Percentiles rank a stretch among this genome's conserved stretches.
Conservation (phyloP, 2,329 filamentous ascomycete species). For the Fusarium sp. region DNA sequence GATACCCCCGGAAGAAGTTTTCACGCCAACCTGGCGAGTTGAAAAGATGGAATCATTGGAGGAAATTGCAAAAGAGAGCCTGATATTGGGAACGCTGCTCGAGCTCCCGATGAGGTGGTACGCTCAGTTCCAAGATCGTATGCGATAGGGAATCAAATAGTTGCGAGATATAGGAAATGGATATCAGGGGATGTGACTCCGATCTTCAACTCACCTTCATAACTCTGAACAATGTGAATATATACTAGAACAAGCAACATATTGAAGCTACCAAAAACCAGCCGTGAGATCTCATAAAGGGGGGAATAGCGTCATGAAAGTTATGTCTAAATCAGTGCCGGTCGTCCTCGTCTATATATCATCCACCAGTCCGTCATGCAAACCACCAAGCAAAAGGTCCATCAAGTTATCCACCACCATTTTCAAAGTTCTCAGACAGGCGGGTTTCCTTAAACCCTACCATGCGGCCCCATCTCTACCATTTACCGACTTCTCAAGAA, state of each 20-base stretch:
- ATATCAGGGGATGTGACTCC: conserved; percentile 13
- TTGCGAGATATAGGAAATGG: conserved; percentile 26
- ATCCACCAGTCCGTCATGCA: conserved; percentile 8
- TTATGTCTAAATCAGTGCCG: conserved; percentile 45
- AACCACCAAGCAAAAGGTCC: not conserved
- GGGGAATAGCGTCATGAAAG: conserved; percentile 42
- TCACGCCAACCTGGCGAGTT: conserved; percentile 29
- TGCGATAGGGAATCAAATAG: conserved; percentile 19
- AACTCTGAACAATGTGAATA: not conserved
- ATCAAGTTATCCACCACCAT: conserved; percentile 3
- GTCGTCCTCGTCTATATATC: conserved; percentile 32
- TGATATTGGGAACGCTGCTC: not conserved
- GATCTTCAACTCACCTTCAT: conserved; percentile 4
- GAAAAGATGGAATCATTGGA: conserved; percentile 31
- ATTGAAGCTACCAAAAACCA: not conserved
- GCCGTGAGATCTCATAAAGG: conserved; percentile 19
- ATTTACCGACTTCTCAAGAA: not conserved
- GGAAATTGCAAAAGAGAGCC: conserved; percentile 12
- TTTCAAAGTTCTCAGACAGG: conserved; percentile 4
- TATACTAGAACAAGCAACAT: not conserved
- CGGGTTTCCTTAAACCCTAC: not conserved
- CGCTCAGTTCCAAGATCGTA: conserved; percentile 1
- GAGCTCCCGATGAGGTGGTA: not conserved
- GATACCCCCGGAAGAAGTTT: conserved; percentile 45
- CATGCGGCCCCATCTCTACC: not conserved